phyloP scores from a whole-genome alignment of 331 rosid species.

The Arachis monticola region DNA sequence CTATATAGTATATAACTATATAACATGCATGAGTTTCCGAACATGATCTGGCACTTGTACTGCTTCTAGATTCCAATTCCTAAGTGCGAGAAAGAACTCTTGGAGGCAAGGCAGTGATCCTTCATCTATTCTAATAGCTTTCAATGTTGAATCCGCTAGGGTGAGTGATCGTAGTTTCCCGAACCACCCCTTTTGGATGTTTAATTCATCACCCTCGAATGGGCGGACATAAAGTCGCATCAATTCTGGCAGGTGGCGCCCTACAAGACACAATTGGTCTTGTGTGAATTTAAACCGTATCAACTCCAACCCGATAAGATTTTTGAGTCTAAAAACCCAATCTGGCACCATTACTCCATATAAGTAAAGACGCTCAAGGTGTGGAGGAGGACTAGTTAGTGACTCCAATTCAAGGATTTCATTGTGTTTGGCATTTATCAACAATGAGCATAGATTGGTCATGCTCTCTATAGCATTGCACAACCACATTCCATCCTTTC shows the following conservation, averaged over 20 bases:
- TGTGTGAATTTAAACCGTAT: neutral
- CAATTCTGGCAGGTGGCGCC: neutral
- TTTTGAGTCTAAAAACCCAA: neutral
- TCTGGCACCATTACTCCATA: neutral
- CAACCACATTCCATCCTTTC: neutral
- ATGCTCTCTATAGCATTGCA: slow-evolving; percentile 32
- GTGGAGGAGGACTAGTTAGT: slow-evolving; percentile 24
- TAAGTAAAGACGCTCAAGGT: slow-evolving; percentile 10
- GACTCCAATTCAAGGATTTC: slow-evolving; percentile 29
- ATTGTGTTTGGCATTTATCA: neutral
- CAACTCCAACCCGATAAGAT: neutral
- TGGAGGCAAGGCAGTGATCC: too few relatives aligned
- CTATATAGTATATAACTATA: too few relatives aligned
- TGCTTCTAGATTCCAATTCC: too few relatives aligned
- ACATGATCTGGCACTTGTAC: too few relatives aligned
- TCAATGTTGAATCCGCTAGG: too few relatives aligned
- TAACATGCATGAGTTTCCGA: too few relatives aligned
- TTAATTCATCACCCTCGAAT: neutral
- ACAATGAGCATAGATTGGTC: slow-evolving; percentile 21
- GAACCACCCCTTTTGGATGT: neutral
- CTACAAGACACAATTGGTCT: neutral
- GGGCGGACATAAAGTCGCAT: neutral
- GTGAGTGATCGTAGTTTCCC: too few relatives aligned
- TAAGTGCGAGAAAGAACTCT: too few relatives aligned
- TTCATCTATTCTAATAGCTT: too few relatives aligned